Percentiles rank a stretch among this genome's conserved stretches.
Conservation (phyloP, 768 basidiomycete species). For the Cantharellus cinnabarinus region DNA sequence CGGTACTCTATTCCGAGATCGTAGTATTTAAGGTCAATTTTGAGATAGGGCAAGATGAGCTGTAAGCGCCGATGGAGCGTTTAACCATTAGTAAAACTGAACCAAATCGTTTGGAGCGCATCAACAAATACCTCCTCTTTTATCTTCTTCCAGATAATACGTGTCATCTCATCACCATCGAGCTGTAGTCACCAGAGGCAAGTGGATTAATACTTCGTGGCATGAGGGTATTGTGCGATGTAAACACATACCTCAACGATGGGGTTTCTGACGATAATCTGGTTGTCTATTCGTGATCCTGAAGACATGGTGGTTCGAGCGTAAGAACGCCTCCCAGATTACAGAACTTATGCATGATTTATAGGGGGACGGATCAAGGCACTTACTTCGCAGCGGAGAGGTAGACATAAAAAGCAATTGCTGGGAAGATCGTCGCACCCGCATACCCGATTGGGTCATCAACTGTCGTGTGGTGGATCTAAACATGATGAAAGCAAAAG, state of each 20-base stretch:
- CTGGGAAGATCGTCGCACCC: too few species aligned
- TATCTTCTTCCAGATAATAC: slow-evolving; percentile 98
- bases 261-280: slow-evolving; percentile 65
- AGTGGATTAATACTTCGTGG: background rate
- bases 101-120: background rate
- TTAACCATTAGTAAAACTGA: background rate
- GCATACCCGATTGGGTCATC: too few species aligned
- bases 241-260: slow-evolving; percentile 50
- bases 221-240: background rate
- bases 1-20: slow-evolving; percentile 91
- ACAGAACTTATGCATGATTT: too few species aligned
- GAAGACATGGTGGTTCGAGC: background rate
- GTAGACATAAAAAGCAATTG: too few species aligned
- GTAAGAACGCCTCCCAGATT: too few species aligned
- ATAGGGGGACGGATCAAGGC: too few species aligned
- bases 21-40: slow-evolving; percentile 95
- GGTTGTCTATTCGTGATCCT: slow-evolving; percentile 1
- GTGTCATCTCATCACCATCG: slow-evolving; percentile 97
- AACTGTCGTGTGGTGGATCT: too few species aligned
- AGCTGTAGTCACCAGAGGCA: background rate
- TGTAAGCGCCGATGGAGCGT: slow-evolving; percentile 14
- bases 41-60: slow-evolving; percentile 89
- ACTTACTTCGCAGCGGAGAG: too few species aligned
- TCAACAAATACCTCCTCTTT: slow-evolving; percentile 50
- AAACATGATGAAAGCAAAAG: too few species aligned